Evolutionary conservation across 441 rosid species (phyloP), one percentile per base, ranked within the genome.

Genomic region (Croton setiger): DNA sequence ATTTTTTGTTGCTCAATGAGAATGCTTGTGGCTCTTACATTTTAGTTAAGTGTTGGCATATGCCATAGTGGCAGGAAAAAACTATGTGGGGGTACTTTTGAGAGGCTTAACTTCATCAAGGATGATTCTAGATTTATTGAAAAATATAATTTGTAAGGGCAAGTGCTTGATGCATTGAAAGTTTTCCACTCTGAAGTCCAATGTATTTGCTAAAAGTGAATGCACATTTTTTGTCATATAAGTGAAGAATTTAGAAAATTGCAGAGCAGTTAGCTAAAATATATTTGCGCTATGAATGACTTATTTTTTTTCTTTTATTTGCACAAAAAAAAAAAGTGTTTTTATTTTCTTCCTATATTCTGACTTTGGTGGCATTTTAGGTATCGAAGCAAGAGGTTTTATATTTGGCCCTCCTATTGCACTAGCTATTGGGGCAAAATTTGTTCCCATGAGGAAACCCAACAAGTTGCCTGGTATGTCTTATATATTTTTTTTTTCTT

Each of bases 371-470:
- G 60, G 39, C 27, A 66, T 57, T 62, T 75, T 74, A 93, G 97
- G 97, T 78, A 72, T 93, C 78, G 98, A 93, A 83, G 98, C 98
- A 39, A 88, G 97, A 78, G 98, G 98, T 47, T 93, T 93, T 76
- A 93, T 93, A 61, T 93, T 93, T 83, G 98, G 97, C 41, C 97
- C 98, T 72, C 98, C 98, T 45, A 91, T 93, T 77, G 97, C 98
- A 9, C 81, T 91, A 83, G 95, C 98, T 69, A 89, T 93, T 76
- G 98, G 98, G 41, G 98, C 98, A 31, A 93, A 93, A 76, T 93
- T 93, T 81, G 97, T 93, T 55, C 98, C 97, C 51, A 79, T 91
- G 88, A 89, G 98, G 81, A 93, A 93, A 82, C 98, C 98, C 76
- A 85, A 89, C 21, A 91, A 93, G 83, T 70, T 93, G 55, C 98